Conservation (phyloP, 345 rosid genomes). For the Isatis tinctoria region DNA sequence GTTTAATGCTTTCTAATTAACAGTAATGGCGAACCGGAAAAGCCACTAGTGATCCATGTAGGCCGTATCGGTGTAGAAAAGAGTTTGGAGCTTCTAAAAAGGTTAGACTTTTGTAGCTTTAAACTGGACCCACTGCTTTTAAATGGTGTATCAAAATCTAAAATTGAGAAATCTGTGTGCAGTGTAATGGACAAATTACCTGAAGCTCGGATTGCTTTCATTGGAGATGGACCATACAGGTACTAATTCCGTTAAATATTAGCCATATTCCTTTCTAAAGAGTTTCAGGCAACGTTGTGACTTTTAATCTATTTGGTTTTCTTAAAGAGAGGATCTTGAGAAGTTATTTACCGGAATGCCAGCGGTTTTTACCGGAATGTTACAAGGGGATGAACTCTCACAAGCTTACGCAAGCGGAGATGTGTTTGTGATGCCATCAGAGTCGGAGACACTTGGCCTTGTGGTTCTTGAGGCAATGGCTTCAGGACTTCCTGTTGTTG, state of each 20-base stretch:
- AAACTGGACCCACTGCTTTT: not conserved
- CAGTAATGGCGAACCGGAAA: slow-evolving; percentile 91
- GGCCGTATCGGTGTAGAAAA: slow-evolving; percentile 96
- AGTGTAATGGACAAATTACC: slow-evolving; percentile 96
- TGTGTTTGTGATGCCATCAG: slow-evolving; percentile 94
- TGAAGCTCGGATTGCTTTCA: slow-evolving; percentile 77
- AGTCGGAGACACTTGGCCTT: slow-evolving; percentile 92
- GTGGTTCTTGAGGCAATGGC: slow-evolving; percentile 98
- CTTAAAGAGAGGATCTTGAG: slow-evolving; percentile 76
- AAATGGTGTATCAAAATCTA: not conserved
- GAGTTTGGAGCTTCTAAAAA: slow-evolving; percentile 91
- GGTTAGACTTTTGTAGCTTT: slow-evolving; percentile 37
- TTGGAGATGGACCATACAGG: slow-evolving; percentile 98
- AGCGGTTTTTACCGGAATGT: slow-evolving; percentile 87
- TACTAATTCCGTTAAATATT: slow-evolving; percentile 21
- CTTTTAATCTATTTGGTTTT: not conserved
- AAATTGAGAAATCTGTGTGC: slow-evolving; percentile 25
- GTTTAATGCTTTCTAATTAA: slow-evolving; percentile 15
- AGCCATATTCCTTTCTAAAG: not conserved
- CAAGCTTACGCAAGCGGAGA: slow-evolving; percentile 98
- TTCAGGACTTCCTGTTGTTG: slow-evolving; percentile 91
- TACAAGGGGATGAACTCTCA: slow-evolving; percentile 89
- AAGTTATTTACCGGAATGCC: slow-evolving; percentile 81
- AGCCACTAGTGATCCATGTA: slow-evolving; percentile 86
- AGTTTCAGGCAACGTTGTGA: not conserved